phyloP scores from a whole-genome alignment of 306 rosid species.

The Canavalia ensiformis region DNA sequence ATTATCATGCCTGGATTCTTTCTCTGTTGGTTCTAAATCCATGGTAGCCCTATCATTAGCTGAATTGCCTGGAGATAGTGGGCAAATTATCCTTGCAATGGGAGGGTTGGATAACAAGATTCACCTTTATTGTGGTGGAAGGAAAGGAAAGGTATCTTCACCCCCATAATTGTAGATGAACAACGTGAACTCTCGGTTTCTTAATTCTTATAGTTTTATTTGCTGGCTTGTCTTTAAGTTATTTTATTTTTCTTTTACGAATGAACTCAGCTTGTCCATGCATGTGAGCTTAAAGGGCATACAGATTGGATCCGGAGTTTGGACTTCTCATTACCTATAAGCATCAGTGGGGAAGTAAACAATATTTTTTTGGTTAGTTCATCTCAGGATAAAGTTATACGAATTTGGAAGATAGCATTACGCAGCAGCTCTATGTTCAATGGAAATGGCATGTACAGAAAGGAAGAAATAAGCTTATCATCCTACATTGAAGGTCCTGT shows the following conservation, averaged over 20 bases:
- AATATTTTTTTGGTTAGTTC: constrained; percentile 87
- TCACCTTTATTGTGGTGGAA: constrained; percentile 87
- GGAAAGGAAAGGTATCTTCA: constrained; percentile 74
- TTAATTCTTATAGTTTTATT: background rate
- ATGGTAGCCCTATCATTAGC: constrained; percentile 90
- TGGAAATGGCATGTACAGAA: constrained; percentile 54
- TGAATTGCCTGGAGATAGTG: constrained; percentile 80
- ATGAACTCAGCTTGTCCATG: constrained; percentile 72
- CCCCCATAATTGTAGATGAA: constrained; percentile 23
- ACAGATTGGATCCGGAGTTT: constrained; percentile 97
- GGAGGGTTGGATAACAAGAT: constrained; percentile 98
- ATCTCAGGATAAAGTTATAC: constrained; percentile 90
- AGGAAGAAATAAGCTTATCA: constrained; percentile 72
- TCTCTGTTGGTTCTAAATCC: constrained; percentile 79
- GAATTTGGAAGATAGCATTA: constrained; percentile 84
- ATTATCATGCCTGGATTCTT: constrained; percentile 68
- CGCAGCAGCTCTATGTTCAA: constrained; percentile 52
- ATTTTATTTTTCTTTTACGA: constrained; percentile 35
- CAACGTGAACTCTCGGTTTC: constrained; percentile 30
- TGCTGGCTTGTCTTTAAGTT: background rate
- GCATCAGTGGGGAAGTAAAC: constrained; percentile 61
- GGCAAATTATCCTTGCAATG: constrained; percentile 82
- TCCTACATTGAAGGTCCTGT: constrained; percentile 95
- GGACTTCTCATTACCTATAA: constrained; percentile 86
- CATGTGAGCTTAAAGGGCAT: constrained; percentile 93